A percentile compares a stretch with the other conserved stretches of the same genome.
Evolutionary conservation across 2,329 filamentous ascomycete species (phyloP).

Genomic region (Aplosporella prunicola): DNA sequence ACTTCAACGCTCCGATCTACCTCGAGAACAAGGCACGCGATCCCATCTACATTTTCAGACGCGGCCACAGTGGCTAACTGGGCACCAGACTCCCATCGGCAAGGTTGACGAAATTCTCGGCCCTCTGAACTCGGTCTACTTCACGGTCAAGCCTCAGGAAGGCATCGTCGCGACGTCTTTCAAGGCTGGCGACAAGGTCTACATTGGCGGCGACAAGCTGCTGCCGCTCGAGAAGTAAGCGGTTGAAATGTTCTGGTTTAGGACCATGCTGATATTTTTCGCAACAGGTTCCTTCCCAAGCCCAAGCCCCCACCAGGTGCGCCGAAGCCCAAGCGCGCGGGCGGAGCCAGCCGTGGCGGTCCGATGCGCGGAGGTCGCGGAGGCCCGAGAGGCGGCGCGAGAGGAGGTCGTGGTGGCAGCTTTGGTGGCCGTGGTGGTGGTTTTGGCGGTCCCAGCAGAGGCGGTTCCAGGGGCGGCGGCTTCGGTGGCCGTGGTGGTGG

Average conservation of each 20-base stretch:
- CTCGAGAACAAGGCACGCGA: conserved; percentile 82
- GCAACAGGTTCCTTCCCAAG: conserved; percentile 74
- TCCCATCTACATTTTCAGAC: conserved; percentile 9
- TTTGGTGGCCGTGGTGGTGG: conserved; percentile 42
- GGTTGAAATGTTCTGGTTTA: not conserved
- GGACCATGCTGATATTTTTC: conserved; percentile 15
- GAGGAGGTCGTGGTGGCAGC: conserved; percentile 35
- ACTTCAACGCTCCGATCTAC: conserved; percentile 98
- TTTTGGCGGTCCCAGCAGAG: conserved; percentile 1
- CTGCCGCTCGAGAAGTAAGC: conserved; percentile 73
- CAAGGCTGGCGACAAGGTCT: conserved; percentile 96
- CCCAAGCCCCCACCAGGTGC: conserved; percentile 64
- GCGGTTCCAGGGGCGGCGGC: conserved; percentile 41
- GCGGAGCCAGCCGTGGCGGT: conserved; percentile 46
- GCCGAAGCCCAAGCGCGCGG: conserved; percentile 59
- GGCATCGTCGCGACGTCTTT: conserved; percentile 92
- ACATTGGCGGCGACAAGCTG: conserved; percentile 88
- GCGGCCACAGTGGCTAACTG: conserved; percentile 16
- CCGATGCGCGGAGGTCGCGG: conserved; percentile 30
- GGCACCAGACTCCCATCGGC: conserved; percentile 64
- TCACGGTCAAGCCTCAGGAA: conserved; percentile 95
- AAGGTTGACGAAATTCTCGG: conserved; percentile 98
- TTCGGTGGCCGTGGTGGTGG: conserved; percentile 32
- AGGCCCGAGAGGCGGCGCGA: conserved; percentile 25
- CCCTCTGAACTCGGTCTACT: conserved; percentile 95